Conservation (phyloP, 2,329 filamentous ascomycete species). For the Neopestalotiopsis clavispora region DNA sequence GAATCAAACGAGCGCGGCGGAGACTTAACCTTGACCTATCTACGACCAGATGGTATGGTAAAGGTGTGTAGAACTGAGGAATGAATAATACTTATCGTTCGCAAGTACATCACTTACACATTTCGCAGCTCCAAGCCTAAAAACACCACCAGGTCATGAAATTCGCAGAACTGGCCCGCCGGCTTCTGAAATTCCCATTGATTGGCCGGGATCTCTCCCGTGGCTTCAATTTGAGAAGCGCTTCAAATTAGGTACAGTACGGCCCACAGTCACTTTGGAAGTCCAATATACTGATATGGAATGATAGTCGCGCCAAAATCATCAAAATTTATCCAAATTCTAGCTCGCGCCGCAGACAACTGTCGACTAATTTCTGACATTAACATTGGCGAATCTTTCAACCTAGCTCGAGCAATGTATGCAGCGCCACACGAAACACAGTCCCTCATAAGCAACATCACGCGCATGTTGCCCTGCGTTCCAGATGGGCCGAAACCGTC, state of each 20-base stretch:
- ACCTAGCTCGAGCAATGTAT: neutral
- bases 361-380: too few relatives aligned
- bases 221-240: neutral
- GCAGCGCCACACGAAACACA: neutral
- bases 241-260: neutral
- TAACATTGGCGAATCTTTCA: neutral
- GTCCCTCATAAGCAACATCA: neutral
- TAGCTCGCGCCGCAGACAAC: too few relatives aligned
- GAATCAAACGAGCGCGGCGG: neutral
- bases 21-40: too few relatives aligned
- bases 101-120: too few relatives aligned
- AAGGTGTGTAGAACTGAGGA: too few relatives aligned
- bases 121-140: too few relatives aligned
- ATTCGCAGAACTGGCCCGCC: neutral
- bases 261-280: rapidly evolving
- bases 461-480: neutral
- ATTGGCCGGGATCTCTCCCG: neutral
- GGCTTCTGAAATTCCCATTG: neutral
- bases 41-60: too few relatives aligned
- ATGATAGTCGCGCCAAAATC: too few relatives aligned
- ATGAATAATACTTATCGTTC: too few relatives aligned
- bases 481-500: neutral
- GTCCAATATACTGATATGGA: neutral
- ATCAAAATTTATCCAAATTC: too few relatives aligned
- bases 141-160: too few relatives aligned